Base-by-base conservation (phyloP, 164 flowering plant genomes). In the Magnolia sinica region DNA sequence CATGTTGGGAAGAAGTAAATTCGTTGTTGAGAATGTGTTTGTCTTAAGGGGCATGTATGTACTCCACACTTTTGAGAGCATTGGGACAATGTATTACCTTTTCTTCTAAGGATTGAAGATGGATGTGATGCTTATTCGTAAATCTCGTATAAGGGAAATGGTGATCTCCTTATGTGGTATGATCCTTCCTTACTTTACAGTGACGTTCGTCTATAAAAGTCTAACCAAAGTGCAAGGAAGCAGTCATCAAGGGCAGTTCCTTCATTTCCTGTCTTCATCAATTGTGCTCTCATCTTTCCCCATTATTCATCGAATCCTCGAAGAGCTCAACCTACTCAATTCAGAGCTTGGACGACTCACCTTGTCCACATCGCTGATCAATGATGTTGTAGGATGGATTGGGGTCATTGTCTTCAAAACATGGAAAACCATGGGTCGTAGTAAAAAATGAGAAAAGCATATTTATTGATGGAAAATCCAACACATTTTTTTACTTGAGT, bases 321-420 rank as follows among this genome's bases (percentile, higher is more conserved):
- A 76, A 16, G 97, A 92, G 77, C 74, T 88, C 13, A 87, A 88
- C 73, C 86, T 92, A 3, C 86, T 92, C 4, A 90, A 87, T 80
- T 89, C 95, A 0, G 91, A 91, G 67, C 70, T 91, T 0, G 95
- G 92, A 0, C 79, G 90, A 0, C 63, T 85, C 71, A 88, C 92
- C 24, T 5, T 91, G 66, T 75, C 88, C 0, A 68, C 77, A 1
- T 68, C 90, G 0, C 49, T 89, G 0, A 24, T 88, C 59, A 71
- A 81, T 29, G 88, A 87, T 8, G n/a, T 76, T 0, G n/a, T 85
- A 0, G 90, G 88, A 18, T 71, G 86, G 3, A 6, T 8, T 11
- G 71, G 52, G 0, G 5, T 83, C 0, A 49, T 83, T 7, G 52
- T 79, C 22, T 65, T 65, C 24, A 37, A 29, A 8, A 29, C 50